Conservation (phyloP, 176 grass and related monocot genomes). For the Triticum dicoccoides region DNA sequence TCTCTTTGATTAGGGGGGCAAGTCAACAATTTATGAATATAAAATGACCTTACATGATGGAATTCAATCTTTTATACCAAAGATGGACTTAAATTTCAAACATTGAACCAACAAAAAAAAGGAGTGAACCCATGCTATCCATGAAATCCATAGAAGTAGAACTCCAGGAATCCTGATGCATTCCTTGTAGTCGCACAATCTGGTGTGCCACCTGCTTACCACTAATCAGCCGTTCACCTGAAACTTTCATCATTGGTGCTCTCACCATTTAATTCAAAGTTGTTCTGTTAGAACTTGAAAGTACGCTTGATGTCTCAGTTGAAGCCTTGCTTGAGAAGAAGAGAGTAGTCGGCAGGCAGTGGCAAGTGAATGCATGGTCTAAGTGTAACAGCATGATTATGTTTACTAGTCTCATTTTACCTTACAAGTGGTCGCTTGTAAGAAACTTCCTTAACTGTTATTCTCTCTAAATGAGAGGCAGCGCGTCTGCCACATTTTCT, state of each 20-base stretch:
- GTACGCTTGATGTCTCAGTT: not conserved
- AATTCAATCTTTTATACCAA: not conserved
- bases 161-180: not conserved
- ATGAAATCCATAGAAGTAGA: not conserved
- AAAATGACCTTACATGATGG: not conserved
- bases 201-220: not conserved
- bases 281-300: slow-evolving; percentile 9
- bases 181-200: not conserved
- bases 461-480: too few species aligned
- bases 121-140: not conserved
- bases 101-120: not conserved
- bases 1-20: not conserved
- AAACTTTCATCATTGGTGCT: not conserved
- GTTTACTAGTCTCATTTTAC: not conserved
- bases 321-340: not conserved
- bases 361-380: not conserved
- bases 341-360: not conserved
- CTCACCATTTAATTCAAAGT: not conserved
- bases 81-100: not conserved
- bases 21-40: not conserved
- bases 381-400: not conserved
- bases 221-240: not conserved
- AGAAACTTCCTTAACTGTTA: not conserved
- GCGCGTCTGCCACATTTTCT: not conserved
- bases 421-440: not conserved